These are phyloP conservation scores for Wickerhamomyces alni DNA, from an alignment of 805 yeast species.

Conservation along the genomic window DNA sequence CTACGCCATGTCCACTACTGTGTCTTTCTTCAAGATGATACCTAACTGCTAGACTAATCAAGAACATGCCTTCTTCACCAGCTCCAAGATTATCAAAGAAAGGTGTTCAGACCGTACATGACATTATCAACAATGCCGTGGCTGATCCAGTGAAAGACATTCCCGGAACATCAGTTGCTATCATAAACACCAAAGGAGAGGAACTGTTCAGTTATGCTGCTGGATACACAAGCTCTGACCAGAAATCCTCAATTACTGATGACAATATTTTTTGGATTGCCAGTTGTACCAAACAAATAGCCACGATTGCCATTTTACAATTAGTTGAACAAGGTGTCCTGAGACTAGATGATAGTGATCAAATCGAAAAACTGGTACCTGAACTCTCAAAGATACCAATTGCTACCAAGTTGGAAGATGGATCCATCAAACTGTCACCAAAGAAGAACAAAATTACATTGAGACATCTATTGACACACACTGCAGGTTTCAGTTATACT, in stretches of 20 bases:
- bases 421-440: conserved; percentile 16
- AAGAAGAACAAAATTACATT: conserved; percentile 28
- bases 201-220: conserved; percentile 16
- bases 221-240: conserved; percentile 16
- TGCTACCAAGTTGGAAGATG: conserved; percentile 19
- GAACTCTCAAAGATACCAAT: conserved; percentile 24
- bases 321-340: conserved; percentile 28
- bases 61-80: too few relatives aligned
- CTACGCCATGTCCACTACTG: neutral
- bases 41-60: too few relatives aligned
- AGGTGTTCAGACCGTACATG: neutral
- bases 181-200: conserved; percentile 15
- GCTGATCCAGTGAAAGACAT: conserved; percentile 2
- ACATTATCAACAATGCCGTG: conserved; percentile 2
- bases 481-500: conserved; percentile 33
- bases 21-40: neutral
- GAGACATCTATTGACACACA: conserved; percentile 30
- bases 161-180: conserved; percentile 13
- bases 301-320: conserved; percentile 26
- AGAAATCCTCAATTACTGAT: conserved; percentile 9
- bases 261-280: conserved; percentile 27
- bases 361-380: conserved; percentile 26
- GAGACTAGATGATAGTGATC: conserved; percentile 25
- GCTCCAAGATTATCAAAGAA: neutral
- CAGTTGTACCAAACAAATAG: conserved; percentile 27